These are phyloP conservation scores for Ogataea zsoltii DNA, from an alignment of 805 yeast species.

Conservation along the genomic window DNA sequence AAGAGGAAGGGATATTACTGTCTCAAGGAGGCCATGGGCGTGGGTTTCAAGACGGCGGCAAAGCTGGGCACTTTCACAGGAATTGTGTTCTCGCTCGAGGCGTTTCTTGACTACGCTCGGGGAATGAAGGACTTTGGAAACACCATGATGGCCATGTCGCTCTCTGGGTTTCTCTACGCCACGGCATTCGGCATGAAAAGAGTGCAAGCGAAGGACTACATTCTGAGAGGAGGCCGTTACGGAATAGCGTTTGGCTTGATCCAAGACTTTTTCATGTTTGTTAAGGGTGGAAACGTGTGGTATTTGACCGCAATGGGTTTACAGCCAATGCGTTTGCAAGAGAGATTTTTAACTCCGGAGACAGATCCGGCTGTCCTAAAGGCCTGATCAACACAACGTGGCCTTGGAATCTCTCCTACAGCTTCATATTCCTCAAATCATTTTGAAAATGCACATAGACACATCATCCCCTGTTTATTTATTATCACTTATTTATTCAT, in stretches of 20 bases:
- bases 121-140: constrained; percentile 57
- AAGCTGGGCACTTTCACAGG: constrained; percentile 48
- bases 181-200: constrained; percentile 42
- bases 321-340: constrained; percentile 26
- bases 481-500: constrained; percentile 2
- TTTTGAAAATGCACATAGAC: too few relatives aligned
- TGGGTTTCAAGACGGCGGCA: constrained; percentile 45
- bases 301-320: constrained; percentile 43
- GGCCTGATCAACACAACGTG: background rate
- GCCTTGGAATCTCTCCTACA: too few relatives aligned
- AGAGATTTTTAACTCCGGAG: constrained; percentile 16
- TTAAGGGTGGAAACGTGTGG: constrained; percentile 68
- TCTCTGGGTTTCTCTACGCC: constrained; percentile 55
- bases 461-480: background rate
- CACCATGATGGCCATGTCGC: constrained; percentile 58
- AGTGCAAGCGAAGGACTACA: constrained; percentile 42
- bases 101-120: constrained; percentile 52
- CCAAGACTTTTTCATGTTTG: constrained; percentile 62
- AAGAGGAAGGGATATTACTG: constrained; percentile 79
- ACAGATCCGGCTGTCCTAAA: too few relatives aligned
- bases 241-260: constrained; percentile 64
- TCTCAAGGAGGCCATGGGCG: constrained; percentile 51
- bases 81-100: constrained; percentile 61
- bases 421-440: too few relatives aligned
- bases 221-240: constrained; percentile 53